Base-by-base conservation (phyloP, 148 eudicot genomes). In the Hydrangea macrophylla region DNA sequence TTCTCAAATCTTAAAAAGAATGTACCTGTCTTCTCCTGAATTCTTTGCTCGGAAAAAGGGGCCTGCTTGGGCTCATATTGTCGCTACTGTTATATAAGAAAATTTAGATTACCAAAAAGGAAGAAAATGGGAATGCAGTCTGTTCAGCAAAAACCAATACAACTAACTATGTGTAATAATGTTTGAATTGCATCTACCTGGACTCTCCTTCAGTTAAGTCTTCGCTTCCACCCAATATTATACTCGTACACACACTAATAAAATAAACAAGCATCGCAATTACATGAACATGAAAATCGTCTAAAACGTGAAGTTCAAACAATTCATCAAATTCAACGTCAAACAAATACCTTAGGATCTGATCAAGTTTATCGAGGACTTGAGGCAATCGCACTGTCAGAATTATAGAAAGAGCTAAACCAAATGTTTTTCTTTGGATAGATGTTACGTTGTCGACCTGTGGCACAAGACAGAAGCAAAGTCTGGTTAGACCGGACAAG, bases 281-380 rank as follows among this genome's bases (percentile, higher is more conserved):
- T 24, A n/a, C 24, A 48, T 36, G 28, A 58, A 27, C 2, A 56
- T 13, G 20, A n/a, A 58, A 26, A 10, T 23, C 45, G 30, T 12
- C 13, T 44, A 23, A n/a, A 28, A 23, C 13, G 28, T 42, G 53
- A 28, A 53, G 11, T 27, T 33, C 12, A 55, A 50, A 59, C 13
- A 22, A 78, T 62, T 30, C 25, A 62, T 62, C 48, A 36, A n/a
- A 66, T 70, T 10, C 44, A 22, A 65, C 13, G 39, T 18, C 11
- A 32, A 63, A 45, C 17, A 44, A 44, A 28, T 83, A 94, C 99
- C 97, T 88, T 44, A 94, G 73, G 58, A 88, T 91, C 78, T 85
- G 97, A 80, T 94, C 99, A 62, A 94, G 96, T 70, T 83, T 89
- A 73, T 85, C 93, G 57, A 91, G 85, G 54, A 94, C 89, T 89